Evolutionary conservation across 768 basidiomycete species (phyloP).

Genomic region (Termitomyces sp.): DNA sequence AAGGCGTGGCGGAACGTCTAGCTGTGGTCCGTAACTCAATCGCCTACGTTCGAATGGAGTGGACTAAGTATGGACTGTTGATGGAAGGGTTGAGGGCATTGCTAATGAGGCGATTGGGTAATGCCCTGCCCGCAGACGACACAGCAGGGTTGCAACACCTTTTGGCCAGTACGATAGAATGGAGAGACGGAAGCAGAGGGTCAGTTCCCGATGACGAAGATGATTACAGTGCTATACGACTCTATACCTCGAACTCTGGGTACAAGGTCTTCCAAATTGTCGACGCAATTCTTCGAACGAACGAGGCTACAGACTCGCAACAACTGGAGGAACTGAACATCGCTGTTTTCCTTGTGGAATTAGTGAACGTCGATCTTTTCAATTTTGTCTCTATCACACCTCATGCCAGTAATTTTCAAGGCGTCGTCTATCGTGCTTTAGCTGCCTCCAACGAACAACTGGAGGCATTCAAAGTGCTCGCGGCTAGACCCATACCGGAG

Average conservation of each 20-base stretch:
- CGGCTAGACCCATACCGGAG: slow-evolving; percentile 15
- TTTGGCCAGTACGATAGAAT: slow-evolving; percentile 12
- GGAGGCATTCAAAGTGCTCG: slow-evolving; percentile 13
- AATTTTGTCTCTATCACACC: slow-evolving; percentile 14
- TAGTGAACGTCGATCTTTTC: slow-evolving; percentile 21
- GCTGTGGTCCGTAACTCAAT: slow-evolving; percentile 13
- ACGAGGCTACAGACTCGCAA: slow-evolving; percentile 1
- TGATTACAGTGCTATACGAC: slow-evolving; percentile 11
- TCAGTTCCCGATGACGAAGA: not conserved
- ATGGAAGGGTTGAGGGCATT: slow-evolving; percentile 14
- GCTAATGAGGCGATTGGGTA: slow-evolving; percentile 1
- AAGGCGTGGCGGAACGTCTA: slow-evolving; percentile 14
- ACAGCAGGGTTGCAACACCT: slow-evolving; percentile 1
- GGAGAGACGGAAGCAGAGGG: slow-evolving; percentile 12
- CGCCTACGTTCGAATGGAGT: slow-evolving; percentile 14
- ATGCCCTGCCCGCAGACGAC: not conserved
- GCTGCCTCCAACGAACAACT: slow-evolving; percentile 12
- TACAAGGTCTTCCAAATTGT: slow-evolving; percentile 17
- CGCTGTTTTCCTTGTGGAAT: slow-evolving; percentile 19
- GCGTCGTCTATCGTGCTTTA: slow-evolving; percentile 16
- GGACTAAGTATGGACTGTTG: slow-evolving; percentile 13
- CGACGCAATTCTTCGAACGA: slow-evolving; percentile 16
- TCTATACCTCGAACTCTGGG: slow-evolving; percentile 18
- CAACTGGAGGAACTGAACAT: slow-evolving; percentile 10
- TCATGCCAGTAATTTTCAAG: slow-evolving; percentile 11